A percentile compares a stretch with the other conserved stretches of the same genome.
Evolutionary conservation across 805 yeast genomes (phyloP).

Genomic region (Ogataea siamensis): DNA sequence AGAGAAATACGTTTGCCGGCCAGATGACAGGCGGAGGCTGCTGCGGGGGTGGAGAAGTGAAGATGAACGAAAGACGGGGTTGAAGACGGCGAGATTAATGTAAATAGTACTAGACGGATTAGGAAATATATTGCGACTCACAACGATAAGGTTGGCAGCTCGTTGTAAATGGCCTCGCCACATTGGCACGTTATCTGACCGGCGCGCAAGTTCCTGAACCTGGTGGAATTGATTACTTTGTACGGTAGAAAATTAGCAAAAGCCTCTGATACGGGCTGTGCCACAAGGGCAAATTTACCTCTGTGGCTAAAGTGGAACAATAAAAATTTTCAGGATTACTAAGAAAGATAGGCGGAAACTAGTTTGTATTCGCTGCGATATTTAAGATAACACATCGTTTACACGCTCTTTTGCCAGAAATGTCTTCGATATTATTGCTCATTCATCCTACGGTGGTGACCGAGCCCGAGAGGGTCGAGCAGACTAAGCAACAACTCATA

Average conservation of each 20-base stretch:
- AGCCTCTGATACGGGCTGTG: too few relatives aligned
- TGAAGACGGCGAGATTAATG: conserved; percentile 1
- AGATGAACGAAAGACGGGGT: conserved; percentile 26
- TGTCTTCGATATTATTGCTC: conserved; percentile 39
- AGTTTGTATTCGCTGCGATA: not conserved
- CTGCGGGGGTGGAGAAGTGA: conserved; percentile 48
- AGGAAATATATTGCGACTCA: conserved; percentile 10
- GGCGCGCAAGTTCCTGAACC: too few relatives aligned
- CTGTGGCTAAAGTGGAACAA: conserved; percentile 9
- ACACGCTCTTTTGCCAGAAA: conserved; percentile 4
- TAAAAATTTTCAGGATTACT: conserved; percentile 10
- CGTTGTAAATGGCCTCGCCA: not conserved
- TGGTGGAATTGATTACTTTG: not conserved
- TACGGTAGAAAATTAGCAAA: not conserved
- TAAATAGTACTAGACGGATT: conserved; percentile 4
- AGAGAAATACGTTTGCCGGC: conserved; percentile 29
- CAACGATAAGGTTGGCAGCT: not conserved
- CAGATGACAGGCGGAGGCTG: conserved; percentile 50
- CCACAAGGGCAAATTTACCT: not conserved
- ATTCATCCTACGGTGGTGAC: conserved; percentile 70
- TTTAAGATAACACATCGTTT: not conserved
- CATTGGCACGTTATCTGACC: too few relatives aligned
- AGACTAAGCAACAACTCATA: conserved; percentile 35
- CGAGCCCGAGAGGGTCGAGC: conserved; percentile 45
- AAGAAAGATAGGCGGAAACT: conserved; percentile 4